Conservation (phyloP, 768 basidiomycete species). For the Lyophyllum semitale region DNA sequence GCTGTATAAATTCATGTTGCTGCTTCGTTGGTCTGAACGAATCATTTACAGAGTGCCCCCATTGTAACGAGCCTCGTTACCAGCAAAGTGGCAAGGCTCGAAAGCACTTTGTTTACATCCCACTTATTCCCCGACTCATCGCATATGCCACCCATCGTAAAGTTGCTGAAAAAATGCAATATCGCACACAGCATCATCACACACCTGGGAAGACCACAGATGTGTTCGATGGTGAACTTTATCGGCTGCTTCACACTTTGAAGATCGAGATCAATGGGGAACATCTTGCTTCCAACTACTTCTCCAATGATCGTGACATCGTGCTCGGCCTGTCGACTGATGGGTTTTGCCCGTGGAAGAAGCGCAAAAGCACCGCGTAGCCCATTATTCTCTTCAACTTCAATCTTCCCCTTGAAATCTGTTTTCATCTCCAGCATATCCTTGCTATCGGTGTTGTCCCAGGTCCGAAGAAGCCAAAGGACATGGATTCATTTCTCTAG, state of each 20-base stretch:
- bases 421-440: conserved; percentile 31
- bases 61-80: no score
- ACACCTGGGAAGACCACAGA: conserved; percentile 16
- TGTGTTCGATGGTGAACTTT: conserved; percentile 35
- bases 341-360: conserved; percentile 37
- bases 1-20: no score
- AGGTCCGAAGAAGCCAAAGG: conserved; percentile 37
- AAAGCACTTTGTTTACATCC: no score
- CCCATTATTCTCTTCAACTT: conserved; percentile 39
- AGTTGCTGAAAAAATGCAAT: no score
- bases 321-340: conserved; percentile 40
- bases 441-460: conserved; percentile 40
- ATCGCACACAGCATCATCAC: conserved; percentile 18
- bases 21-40: no score
- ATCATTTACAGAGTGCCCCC: no score
- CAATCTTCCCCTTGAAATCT: conserved; percentile 28
- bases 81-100: no score
- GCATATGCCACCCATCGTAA: no score
- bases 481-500: conserved; percentile 38
- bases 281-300: conserved; percentile 25
- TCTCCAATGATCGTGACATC: conserved; percentile 36
- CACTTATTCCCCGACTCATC: no score
- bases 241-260: conserved; percentile 19
- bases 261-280: conserved; percentile 29
- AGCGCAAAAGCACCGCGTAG: conserved; percentile 30